Conservation (phyloP, 2,329 filamentous ascomycete genomes). For the Madurella mycetomatis region DNA sequence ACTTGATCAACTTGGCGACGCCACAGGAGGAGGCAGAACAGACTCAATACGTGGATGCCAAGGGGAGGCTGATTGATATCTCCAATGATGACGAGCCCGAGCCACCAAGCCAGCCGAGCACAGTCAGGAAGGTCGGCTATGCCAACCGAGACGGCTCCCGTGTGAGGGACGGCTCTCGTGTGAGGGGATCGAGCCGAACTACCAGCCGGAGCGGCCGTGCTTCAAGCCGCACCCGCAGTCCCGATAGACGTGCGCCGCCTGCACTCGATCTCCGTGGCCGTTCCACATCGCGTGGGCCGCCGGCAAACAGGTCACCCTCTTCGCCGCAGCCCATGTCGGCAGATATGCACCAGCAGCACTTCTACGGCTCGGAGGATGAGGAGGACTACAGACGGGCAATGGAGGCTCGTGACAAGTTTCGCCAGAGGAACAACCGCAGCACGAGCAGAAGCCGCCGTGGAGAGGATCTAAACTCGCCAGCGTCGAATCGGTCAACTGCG, state of each 20-base stretch:
- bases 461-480: conserved; percentile 33
- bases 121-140: conserved; percentile 40
- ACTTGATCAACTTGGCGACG: conserved; percentile 61
- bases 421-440: conserved; percentile 51
- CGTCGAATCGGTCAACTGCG: conserved; percentile 20
- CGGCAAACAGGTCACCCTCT: conserved; percentile 66
- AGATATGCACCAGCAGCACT: conserved; percentile 41
- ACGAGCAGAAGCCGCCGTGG: conserved; percentile 38
- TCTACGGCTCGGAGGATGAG: conserved; percentile 61
- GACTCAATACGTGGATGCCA: conserved; percentile 21
- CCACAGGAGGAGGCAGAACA: conserved; percentile 33
- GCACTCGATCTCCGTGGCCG: conserved; percentile 55
- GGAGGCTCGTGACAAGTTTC: conserved; percentile 52
- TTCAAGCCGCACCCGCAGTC: conserved; percentile 35
- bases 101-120: conserved; percentile 36
- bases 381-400: conserved; percentile 53
- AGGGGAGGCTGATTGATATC: conserved; percentile 26
- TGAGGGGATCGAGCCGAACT: conserved; percentile 40
- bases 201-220: conserved; percentile 39
- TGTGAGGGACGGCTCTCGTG: conserved; percentile 31
- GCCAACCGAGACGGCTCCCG: conserved; percentile 29
- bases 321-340: conserved; percentile 74
- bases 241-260: conserved; percentile 39
- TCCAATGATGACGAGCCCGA: conserved; percentile 33
- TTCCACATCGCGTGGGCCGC: conserved; percentile 55